Evolutionary conservation across 2,329 filamentous ascomycete genomes (phyloP), one percentile per base, ranked within the genome.

Genomic region (Coniochaeta pulveracea): DNA sequence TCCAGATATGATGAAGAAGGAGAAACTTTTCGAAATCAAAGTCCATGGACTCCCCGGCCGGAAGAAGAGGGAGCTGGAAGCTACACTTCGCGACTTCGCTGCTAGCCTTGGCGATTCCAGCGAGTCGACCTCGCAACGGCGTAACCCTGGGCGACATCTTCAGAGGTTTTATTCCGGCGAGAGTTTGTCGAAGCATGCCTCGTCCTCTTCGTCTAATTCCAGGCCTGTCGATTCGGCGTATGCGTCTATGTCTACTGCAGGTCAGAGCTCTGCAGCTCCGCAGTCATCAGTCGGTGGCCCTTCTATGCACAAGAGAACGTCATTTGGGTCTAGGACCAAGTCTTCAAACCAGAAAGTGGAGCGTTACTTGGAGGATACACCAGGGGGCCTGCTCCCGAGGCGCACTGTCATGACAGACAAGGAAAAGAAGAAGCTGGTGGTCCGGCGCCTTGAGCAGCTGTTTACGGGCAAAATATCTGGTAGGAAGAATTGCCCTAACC

Each of bases 21-120:
- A 93, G 19, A 85, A 83, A 48, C 56, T 93, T 0, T 89, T 93
- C 44, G 85, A 93, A 50, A 75, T 93, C 39, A 80, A 83, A 44
- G 70, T 88, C 19, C 83, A 91, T 44, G 76, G 79, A 1, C 55
- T 93, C 25, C 71, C 81, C 0, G 66, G 73, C 29, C 66, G 72
- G 32, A 88, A 85, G 58, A 85, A 81, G 54, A 67, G 76, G 37
- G 83, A 91, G 41, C 55, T 93, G 14, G 84, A 93, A 48, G 71
- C 77, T 6, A 75, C 77, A 0, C 56, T 93, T 8, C 72, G 76
- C 35, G 74, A 77, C 31, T 88, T 89, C 42, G 76, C 79, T 2
- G 66, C 74, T 2, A 70, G 63, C 17, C 63, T 88, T 4, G 69
- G 76, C 15, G 62, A 54, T 8, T 69, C 67, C 0, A 55, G 56